Percentiles rank a stretch among this genome's conserved stretches.
Conservation (phyloP, 148 eudicot species). For the Amaranthus hypochondriacus region DNA sequence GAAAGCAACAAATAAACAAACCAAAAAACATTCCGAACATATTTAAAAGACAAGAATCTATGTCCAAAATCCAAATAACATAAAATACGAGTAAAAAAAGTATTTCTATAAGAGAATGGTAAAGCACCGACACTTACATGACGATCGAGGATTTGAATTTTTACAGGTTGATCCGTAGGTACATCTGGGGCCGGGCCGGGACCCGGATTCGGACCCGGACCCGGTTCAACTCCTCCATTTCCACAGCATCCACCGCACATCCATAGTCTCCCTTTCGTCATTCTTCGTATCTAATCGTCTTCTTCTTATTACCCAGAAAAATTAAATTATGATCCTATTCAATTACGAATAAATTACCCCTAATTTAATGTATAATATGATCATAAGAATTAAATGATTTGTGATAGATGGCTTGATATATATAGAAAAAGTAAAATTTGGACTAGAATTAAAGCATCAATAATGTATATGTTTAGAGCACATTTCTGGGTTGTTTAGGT, state of each 20-base stretch:
- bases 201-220: too few relatives aligned
- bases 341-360: too few relatives aligned
- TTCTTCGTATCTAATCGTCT: not conserved
- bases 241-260: slow-evolving; percentile 31
- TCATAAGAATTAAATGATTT: not conserved
- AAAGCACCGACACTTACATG: slow-evolving; percentile 19
- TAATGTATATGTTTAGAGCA: not conserved
- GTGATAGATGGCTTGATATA: not conserved
- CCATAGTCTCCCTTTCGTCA: slow-evolving; percentile 28
- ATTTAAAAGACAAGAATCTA: too few relatives aligned
- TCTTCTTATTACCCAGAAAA: not conserved
- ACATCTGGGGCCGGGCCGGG: not conserved
- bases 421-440: slow-evolving; percentile 3
- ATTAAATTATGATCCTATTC: too few relatives aligned
- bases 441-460: slow-evolving; percentile 25
- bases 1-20: not conserved
- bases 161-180: slow-evolving; percentile 12
- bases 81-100: too few relatives aligned
- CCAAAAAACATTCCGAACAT: not conserved
- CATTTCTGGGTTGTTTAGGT: not conserved
- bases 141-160: slow-evolving; percentile 29
- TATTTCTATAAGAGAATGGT: too few relatives aligned
- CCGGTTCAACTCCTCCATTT: slow-evolving; percentile 9
- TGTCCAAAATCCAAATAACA: not conserved
- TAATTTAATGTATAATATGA: too few relatives aligned